phyloP scores from a whole-genome alignment of 192 early-diverging fungal genomes.

The Entophlyctis luteolus region DNA sequence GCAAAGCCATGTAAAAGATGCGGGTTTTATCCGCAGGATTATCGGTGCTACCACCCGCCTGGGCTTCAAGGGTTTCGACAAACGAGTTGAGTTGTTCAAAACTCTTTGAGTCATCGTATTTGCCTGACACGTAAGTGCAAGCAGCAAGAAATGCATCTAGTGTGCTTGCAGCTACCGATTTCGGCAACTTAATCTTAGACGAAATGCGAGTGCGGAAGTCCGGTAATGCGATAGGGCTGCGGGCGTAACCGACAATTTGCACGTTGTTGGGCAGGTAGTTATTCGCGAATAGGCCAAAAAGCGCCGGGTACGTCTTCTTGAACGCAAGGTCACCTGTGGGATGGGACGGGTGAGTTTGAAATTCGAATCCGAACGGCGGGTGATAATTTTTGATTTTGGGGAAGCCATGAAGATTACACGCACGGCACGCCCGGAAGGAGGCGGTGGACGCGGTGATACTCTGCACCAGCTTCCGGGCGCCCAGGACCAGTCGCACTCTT shows the following conservation, averaged over 20 bases:
- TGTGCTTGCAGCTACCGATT: slow-evolving; percentile 49
- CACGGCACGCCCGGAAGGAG: no score
- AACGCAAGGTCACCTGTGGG: slow-evolving; percentile 95
- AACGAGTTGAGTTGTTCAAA: slow-evolving; percentile 65
- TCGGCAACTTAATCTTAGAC: slow-evolving; percentile 63
- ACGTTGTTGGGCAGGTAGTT: slow-evolving; percentile 70
- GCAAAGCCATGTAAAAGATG: slow-evolving; percentile 93
- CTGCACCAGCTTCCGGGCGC: no score
- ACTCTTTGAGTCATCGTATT: slow-evolving; percentile 73
- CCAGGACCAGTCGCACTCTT: no score
- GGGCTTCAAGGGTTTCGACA: slow-evolving; percentile 57
- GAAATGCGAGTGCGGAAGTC: slow-evolving; percentile 74
- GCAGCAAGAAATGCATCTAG: slow-evolving; percentile 63
- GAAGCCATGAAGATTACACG: no score
- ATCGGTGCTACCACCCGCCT: background rate
- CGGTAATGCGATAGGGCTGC: slow-evolving; percentile 67
- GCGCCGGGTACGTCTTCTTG: slow-evolving; percentile 96
- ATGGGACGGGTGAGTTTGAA: no score
- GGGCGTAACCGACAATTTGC: slow-evolving; percentile 88
- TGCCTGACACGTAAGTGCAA: slow-evolving; percentile 78
- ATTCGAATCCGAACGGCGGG: background rate
- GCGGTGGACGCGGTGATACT: no score
- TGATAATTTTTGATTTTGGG: no score
- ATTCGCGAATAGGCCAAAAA: slow-evolving; percentile 89
- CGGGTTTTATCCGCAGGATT: slow-evolving; percentile 54